These are phyloP conservation scores for Gnomoniopsis sp. DNA, from an alignment of 2,329 filamentous ascomycete species.

Conservation along the genomic window DNA sequence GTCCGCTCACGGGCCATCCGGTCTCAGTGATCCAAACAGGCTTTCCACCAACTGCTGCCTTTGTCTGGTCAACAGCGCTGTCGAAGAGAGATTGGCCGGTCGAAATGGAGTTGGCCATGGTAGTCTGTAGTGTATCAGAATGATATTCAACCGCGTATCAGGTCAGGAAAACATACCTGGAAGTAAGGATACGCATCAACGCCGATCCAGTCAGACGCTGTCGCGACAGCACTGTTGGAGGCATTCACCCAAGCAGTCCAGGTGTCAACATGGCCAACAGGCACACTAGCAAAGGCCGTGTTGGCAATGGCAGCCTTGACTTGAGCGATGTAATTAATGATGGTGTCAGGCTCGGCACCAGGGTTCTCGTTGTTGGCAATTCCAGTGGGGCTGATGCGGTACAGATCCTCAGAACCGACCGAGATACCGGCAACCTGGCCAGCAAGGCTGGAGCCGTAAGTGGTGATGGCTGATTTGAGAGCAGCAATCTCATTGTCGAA, in stretches of 20 bases:
- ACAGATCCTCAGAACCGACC: slow-evolving; percentile 82
- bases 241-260: slow-evolving; percentile 77
- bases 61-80: slow-evolving; percentile 59
- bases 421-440: slow-evolving; percentile 76
- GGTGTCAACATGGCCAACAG: slow-evolving; percentile 83
- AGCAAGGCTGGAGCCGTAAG: slow-evolving; percentile 65
- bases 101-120: slow-evolving; percentile 61
- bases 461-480: slow-evolving; percentile 63
- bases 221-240: slow-evolving; percentile 67
- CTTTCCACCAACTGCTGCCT: slow-evolving; percentile 41
- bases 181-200: slow-evolving; percentile 86
- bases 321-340: slow-evolving; percentile 68
- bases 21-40: slow-evolving; percentile 19
- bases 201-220: slow-evolving; percentile 73
- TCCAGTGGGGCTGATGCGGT: slow-evolving; percentile 70
- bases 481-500: slow-evolving; percentile 74
- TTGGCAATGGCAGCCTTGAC: slow-evolving; percentile 61
- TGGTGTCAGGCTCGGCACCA: slow-evolving; percentile 58
- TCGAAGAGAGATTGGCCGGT: slow-evolving; percentile 66
- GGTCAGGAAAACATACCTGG: slow-evolving; percentile 17
- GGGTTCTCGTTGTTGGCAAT: slow-evolving; percentile 58
- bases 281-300: slow-evolving; percentile 54
- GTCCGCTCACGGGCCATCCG: slow-evolving; percentile 17
- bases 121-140: slow-evolving; percentile 51
- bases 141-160: not conserved